Evolutionary conservation across 805 yeast genomes (phyloP).

Genomic region (Saturnispora besseyi): DNA sequence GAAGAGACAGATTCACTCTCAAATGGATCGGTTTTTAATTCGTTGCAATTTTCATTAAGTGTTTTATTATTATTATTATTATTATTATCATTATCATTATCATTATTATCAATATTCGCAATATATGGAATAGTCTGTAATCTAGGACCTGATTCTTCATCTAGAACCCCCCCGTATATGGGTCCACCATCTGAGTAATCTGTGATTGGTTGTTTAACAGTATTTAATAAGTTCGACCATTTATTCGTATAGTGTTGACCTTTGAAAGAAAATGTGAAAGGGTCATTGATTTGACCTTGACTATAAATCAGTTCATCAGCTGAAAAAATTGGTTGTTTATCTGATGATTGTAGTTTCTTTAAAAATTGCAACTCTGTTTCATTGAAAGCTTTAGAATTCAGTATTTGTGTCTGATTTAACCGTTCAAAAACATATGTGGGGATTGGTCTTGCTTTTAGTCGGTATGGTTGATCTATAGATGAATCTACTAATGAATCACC

Average conservation of each 20-base stretch:
- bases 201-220: constrained; percentile 11
- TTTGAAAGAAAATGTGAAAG: constrained; percentile 16
- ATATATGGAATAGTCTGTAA: too few species aligned
- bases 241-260: constrained; percentile 6
- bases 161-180: too few species aligned
- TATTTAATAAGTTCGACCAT: constrained; percentile 17
- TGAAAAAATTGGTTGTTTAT: not conserved
- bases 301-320: not conserved
- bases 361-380: not conserved
- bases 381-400: not conserved
- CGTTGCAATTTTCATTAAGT: not conserved
- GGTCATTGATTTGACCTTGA: constrained; percentile 10
- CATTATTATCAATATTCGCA: not conserved
- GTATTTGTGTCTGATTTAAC: constrained; percentile 1
- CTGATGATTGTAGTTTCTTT: not conserved
- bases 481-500: not conserved
- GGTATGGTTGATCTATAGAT: not conserved
- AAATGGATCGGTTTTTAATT: not conserved
- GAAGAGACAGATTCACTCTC: constrained; percentile 16
- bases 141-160: too few species aligned
- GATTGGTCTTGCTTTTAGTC: not conserved
- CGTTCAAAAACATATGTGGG: constrained; percentile 18
- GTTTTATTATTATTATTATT: not conserved
- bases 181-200: not conserved
- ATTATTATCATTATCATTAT: not conserved